These are phyloP conservation scores for Solanum infundibuliforme DNA, from an alignment of 257 asterid genomes.

Conservation along the genomic window DNA sequence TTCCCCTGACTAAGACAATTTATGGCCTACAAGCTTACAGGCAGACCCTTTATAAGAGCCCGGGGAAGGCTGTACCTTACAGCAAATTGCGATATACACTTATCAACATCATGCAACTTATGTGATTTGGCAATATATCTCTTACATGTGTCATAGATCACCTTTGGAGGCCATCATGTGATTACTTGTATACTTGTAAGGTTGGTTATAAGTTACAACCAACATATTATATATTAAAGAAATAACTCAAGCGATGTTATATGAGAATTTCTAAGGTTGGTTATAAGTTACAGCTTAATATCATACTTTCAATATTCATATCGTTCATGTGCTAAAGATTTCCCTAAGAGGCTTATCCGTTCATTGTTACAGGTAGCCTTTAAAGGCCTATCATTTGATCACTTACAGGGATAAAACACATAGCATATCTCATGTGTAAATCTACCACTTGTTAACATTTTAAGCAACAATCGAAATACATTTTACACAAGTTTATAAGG, in stretches of 20 bases:
- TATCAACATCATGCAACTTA: background rate
- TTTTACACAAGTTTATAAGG: background rate
- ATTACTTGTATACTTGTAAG: background rate
- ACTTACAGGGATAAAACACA: background rate
- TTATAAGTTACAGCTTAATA: background rate
- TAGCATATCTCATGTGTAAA: background rate
- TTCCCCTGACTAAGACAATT: background rate
- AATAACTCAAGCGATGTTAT: background rate
- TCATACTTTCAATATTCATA: background rate
- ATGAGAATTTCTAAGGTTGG: background rate
- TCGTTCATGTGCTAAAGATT: background rate
- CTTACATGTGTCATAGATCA: background rate
- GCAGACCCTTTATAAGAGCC: background rate
- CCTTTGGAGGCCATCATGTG: background rate
- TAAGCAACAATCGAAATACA: background rate
- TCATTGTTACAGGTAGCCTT: background rate
- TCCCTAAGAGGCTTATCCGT: background rate
- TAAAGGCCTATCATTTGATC: background rate
- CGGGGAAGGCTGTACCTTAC: background rate
- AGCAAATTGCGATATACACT: background rate
- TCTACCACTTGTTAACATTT: background rate
- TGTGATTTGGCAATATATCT: background rate
- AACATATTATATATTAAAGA: too few species aligned
- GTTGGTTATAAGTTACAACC: too few species aligned
- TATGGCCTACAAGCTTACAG: background rate